Evolutionary conservation across 768 basidiomycete species (phyloP).

Genomic region (Podaxis mareebaensis): DNA sequence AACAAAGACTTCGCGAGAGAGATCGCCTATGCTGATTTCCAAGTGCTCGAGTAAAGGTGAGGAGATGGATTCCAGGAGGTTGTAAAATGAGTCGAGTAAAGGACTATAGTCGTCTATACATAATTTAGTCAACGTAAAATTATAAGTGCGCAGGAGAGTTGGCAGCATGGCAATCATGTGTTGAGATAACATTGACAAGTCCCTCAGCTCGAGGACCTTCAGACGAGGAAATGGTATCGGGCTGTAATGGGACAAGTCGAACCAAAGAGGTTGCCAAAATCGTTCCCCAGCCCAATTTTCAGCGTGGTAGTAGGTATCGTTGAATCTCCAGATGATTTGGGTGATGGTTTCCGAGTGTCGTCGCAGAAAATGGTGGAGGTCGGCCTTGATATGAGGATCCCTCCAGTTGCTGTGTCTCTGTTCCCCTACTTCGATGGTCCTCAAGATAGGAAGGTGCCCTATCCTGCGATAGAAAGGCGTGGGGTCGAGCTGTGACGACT

Average conservation of each 20-base stretch:
- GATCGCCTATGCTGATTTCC: background rate
- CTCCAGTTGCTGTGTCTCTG: background rate
- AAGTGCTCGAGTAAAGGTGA: background rate
- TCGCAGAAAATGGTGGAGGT: background rate
- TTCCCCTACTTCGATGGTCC: background rate
- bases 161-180: background rate
- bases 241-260: background rate
- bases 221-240: background rate
- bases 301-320: background rate
- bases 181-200: background rate
- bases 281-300: no score
- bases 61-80: background rate
- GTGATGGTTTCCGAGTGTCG: background rate
- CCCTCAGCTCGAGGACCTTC: background rate
- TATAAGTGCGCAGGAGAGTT: background rate
- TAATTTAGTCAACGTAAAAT: background rate
- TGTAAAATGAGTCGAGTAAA: background rate
- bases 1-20: background rate
- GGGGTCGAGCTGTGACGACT: background rate
- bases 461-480: background rate
- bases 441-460: background rate
- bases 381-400: background rate
- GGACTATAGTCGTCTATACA: background rate
- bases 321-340: background rate
- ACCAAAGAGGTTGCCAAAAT: background rate